Evolutionary conservation across 2,329 filamentous ascomycete species (phyloP).

Genomic region (Cordyceps farinosa): DNA sequence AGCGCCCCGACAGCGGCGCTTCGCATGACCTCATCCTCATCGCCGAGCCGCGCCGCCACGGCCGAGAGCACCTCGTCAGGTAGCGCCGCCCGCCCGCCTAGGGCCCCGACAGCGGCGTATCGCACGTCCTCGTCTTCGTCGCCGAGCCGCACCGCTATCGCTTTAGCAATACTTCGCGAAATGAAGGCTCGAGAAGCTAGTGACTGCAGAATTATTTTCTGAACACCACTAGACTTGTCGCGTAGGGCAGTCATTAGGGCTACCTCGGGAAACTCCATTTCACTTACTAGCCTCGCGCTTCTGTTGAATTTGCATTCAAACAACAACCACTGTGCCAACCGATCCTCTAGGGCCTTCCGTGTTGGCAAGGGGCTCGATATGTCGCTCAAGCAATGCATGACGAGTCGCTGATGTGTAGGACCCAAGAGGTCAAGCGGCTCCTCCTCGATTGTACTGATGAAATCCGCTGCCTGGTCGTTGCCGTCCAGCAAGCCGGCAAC

Average conservation of each 20-base stretch:
- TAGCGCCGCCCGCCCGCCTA: too few species aligned
- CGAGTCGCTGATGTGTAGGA: conserved; percentile 33
- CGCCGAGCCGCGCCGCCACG: too few species aligned
- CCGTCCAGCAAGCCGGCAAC: conserved; percentile 33
- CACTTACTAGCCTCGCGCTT: conserved; percentile 15
- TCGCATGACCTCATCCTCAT: too few species aligned
- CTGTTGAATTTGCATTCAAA: conserved; percentile 22
- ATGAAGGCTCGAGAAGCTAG: neutral
- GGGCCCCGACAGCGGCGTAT: too few species aligned
- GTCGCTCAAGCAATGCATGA: conserved; percentile 38
- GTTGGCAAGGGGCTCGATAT: conserved; percentile 16
- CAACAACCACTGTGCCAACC: conserved; percentile 22
- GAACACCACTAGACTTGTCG: neutral
- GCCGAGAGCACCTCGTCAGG: too few species aligned
- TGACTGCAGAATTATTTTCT: neutral
- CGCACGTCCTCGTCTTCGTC: too few species aligned
- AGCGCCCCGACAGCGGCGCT: too few species aligned
- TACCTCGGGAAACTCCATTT: conserved; percentile 22
- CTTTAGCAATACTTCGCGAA: neutral
- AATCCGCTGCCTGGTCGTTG: conserved; percentile 18
- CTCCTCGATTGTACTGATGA: conserved; percentile 31
- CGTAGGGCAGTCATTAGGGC: conserved; percentile 17
- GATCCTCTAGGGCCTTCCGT: conserved; percentile 18
- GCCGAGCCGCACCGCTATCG: neutral
- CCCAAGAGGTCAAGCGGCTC: conserved; percentile 36